Percentiles rank a stretch among this genome's conserved stretches.
phyloP scores from a whole-genome alignment of 2,329 filamentous ascomycete species.

The Claviceps maximensis region DNA sequence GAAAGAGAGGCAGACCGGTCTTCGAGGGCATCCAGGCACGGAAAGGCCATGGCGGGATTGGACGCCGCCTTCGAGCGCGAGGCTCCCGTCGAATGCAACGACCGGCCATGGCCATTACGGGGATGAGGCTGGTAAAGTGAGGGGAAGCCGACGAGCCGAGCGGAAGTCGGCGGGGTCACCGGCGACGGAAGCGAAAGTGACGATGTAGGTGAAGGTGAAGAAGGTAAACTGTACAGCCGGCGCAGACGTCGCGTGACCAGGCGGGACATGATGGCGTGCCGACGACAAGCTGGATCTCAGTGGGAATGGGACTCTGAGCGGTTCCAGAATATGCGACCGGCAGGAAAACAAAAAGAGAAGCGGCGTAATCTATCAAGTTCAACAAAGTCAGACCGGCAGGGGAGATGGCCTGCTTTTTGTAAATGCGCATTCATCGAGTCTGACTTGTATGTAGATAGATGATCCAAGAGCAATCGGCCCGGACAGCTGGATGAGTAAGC shows the following conservation, averaged over 20 bases:
- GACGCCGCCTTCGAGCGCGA: conserved; percentile 34
- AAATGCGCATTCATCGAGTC: background rate
- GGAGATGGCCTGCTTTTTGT: background rate
- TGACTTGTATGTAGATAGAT: background rate
- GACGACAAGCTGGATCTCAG: no score
- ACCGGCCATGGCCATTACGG: background rate
- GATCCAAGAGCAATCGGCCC: no score
- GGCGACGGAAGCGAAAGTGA: conserved; percentile 1
- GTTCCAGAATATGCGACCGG: background rate
- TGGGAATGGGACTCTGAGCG: no score
- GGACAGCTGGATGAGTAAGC: conserved; percentile 6
- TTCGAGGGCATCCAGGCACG: conserved; percentile 77
- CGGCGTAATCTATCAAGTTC: background rate
- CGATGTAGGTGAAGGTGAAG: no score
- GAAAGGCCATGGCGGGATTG: conserved; percentile 80
- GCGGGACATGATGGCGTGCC: conserved; percentile 8
- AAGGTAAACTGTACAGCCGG: conserved; percentile 4
- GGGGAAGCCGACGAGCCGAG: conserved; percentile 1
- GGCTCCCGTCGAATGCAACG: conserved; percentile 6
- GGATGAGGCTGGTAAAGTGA: background rate
- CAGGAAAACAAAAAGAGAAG: background rate
- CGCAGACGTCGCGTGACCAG: conserved; percentile 7
- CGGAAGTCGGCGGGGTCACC: background rate
- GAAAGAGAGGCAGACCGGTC: conserved; percentile 58
- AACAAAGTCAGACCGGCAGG: no score